These are phyloP conservation scores for Porodaedalea pini DNA, from an alignment of 1,284 basidiomycete species.

Conservation along the genomic window DNA sequence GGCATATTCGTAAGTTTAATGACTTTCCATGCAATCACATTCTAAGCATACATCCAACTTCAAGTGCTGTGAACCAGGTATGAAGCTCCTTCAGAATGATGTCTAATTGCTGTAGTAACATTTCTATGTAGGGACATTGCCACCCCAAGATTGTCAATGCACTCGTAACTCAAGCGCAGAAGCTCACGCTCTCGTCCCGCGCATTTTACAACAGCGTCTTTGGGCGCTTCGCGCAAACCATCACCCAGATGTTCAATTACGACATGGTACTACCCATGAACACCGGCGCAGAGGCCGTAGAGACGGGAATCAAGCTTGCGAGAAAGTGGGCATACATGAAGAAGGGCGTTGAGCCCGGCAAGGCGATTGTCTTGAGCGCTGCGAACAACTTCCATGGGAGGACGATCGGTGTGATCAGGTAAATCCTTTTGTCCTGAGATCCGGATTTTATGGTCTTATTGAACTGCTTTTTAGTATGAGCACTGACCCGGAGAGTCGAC, in stretches of 20 bases:
- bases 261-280: conserved; percentile 99
- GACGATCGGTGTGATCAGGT: conserved; percentile 86
- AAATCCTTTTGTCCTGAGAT: neutral
- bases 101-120: neutral
- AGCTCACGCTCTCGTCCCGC: conserved; percentile 89
- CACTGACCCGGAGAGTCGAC: conserved; percentile 88
- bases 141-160: conserved; percentile 87
- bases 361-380: conserved; percentile 86
- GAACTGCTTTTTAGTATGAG: conserved; percentile 68
- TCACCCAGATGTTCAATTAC: conserved; percentile 84
- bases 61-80: conserved; percentile 84
- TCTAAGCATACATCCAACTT: conserved; percentile 8
- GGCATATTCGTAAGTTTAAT: conserved; percentile 82
- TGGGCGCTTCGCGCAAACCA: conserved; percentile 82
- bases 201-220: conserved; percentile 96
- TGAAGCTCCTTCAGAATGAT: conserved; percentile 30
- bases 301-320: conserved; percentile 83
- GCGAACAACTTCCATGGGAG: conserved; percentile 96
- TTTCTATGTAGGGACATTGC: conserved; percentile 74
- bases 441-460: neutral
- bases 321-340: conserved; percentile 91
- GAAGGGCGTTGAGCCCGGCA: conserved; percentile 81
- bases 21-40: conserved; percentile 4
- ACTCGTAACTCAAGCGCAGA: conserved; percentile 83
- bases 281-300: conserved; percentile 97